Evolutionary conservation across 805 yeast genomes (phyloP), one percentile per base, ranked within the genome.

Genomic region (Saccharomycopsis guyanensis): DNA sequence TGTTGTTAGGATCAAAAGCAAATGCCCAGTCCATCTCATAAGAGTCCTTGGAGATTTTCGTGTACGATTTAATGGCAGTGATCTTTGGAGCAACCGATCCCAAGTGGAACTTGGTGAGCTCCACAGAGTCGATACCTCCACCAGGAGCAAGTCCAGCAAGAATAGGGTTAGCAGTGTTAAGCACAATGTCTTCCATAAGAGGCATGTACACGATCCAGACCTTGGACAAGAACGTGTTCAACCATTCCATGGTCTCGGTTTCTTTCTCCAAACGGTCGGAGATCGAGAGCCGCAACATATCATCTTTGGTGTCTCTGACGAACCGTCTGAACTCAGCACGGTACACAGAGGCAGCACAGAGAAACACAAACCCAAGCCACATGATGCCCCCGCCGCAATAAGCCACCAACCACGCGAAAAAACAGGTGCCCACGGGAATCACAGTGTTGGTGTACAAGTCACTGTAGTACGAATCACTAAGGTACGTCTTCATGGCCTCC

Each of bases 131-230:
- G 57, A 85, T 83, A 60, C 93, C 93, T 57, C 77, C 80, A 23
- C 94, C 94, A 12, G 94, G 91, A 3, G 83, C 86, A 51, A 78
- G 76, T 57, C 77, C 88, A 40, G 78, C 76, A 58, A 85, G 64
- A 15, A 73, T 69, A 20, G 76, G 80, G 56, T 82, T 83, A n/a
- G 86, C 83, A 56, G 73, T 75, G 41, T 72, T 74, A 61, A 78
- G 71, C 20, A 85, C 94, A 64, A 77, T 79, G 54, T 82, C 86
- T 4, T 88, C 80, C 42, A 85, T 67, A 0, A 85, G 87, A 27
- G 93, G 91, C 95, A 85, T 85, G 57, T 85, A 85, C 51, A 85
- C 82, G 47, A 83, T 85, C 95, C 95, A 85, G 58, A 85, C 83
- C 63, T 85, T 85, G 38, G 80, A 80, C 59, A 85, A 63, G 57